Evolutionary conservation across 1,284 basidiomycete genomes (phyloP), one percentile per base, ranked within the genome.

Genomic region (Mycena citricolor): DNA sequence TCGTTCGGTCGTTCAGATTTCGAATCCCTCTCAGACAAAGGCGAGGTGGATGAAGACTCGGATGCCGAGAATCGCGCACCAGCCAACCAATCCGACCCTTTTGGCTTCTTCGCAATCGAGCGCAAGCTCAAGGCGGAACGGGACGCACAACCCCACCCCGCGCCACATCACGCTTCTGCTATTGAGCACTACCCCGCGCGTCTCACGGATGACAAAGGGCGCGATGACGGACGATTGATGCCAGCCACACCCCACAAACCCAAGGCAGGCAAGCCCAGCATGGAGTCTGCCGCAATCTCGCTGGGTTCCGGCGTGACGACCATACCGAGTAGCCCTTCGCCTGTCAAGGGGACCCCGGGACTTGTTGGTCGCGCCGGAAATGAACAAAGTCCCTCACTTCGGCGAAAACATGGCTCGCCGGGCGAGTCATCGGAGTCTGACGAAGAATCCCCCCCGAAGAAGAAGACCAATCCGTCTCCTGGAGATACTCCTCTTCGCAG

Each of bases 51-150:
- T 5, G 16, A 8, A 5, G 50, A 52, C 41, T 17, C 25, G 20
- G 50, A 52, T 24, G 42, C 45, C 13, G 45, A 48, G 28, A 43
- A 44, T 16, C 41, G 42, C 14, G 22, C 39, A 13, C 45, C 45
- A 8, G 35, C 42, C 7, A 36, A 17, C n/a, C 16, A 51, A 32
- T 67, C 67, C 12, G 69, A 71, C 51, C 70, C 68, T 0, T 74
- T 74, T 47, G 71, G 70, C 5, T 73, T 74, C 52, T 64, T 69
- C 29, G 66, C 68, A 6, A 60, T 72, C 2, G 70, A 74, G 52
- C 60, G 59, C 41, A 67, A 67, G 49, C 58, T 73, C 36, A 70
- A 69, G 52, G 61, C 54, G 4, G 55, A 67, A 34, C 65, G 68
- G 12, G 39, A 32, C 12, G 48, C 54, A 28, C 40, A 8, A 20